These are phyloP conservation scores for Beauveria sp. DNA, from an alignment of 2,329 filamentous ascomycete species.

Conservation along the genomic window DNA sequence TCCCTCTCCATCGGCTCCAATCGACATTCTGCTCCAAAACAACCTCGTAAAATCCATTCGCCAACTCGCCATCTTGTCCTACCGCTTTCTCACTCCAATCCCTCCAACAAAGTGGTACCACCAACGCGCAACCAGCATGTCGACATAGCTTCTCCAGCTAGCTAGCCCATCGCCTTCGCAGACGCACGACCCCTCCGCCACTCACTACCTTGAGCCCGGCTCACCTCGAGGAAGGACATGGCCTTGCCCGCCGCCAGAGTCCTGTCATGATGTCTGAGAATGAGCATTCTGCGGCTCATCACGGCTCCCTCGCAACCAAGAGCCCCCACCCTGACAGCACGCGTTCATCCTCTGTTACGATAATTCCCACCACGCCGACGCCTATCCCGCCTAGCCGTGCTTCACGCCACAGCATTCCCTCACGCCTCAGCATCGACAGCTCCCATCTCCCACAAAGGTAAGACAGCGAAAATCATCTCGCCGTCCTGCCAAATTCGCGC, in stretches of 20 bases:
- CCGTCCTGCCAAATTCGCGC: background rate
- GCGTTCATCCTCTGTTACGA: slow-evolving; percentile 6
- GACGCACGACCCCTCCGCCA: slow-evolving; percentile 9
- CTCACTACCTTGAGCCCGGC: slow-evolving; percentile 7
- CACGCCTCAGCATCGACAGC: slow-evolving; percentile 11
- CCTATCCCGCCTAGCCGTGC: background rate
- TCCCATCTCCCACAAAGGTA: slow-evolving; percentile 2
- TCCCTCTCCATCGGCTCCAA: background rate
- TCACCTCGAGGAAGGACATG: slow-evolving; percentile 10
- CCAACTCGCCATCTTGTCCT: background rate
- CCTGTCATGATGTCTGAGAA: slow-evolving; percentile 8
- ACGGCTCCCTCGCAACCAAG: background rate
- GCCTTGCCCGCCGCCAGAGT: background rate
- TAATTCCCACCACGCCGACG: slow-evolving; percentile 1
- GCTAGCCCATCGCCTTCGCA: slow-evolving; percentile 1
- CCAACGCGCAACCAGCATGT: slow-evolving; percentile 1
- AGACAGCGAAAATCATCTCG: background rate
- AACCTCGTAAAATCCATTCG: background rate
- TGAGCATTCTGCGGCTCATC: background rate
- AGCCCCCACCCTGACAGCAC: background rate
- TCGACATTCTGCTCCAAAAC: background rate
- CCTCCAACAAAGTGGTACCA: background rate
- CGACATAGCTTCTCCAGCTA: slow-evolving; percentile 4
- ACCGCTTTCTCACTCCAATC: background rate
- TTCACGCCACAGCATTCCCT: slow-evolving; percentile 8